Conservation (phyloP, 805 yeast species). For the Yamadazyma nakazawae region DNA sequence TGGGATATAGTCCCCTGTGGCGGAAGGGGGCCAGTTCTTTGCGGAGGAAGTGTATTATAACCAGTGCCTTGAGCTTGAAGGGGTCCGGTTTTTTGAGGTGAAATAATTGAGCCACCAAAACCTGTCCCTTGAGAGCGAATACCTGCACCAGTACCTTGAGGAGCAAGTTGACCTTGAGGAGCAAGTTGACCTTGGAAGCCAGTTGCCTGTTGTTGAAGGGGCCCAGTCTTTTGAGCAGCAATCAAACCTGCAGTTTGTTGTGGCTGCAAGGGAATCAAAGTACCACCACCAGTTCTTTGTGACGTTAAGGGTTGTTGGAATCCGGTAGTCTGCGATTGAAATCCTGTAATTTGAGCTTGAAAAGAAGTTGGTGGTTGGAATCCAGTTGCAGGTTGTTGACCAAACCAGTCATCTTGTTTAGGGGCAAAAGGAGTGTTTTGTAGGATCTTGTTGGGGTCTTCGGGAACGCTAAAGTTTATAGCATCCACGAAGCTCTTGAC, state of each 20-base stretch:
- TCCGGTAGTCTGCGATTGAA: conserved; percentile 21
- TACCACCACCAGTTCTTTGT: conserved; percentile 21
- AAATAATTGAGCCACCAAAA: conserved; percentile 15
- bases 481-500: conserved; percentile 88
- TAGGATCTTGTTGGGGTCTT: conserved; percentile 40
- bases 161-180: conserved; percentile 14
- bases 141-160: conserved; percentile 17
- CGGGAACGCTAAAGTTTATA: conserved; percentile 75
- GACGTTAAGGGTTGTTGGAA: conserved; percentile 25
- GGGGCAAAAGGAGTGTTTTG: conserved; percentile 45
- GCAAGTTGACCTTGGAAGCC: conserved; percentile 15
- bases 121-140: conserved; percentile 23
- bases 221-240: conserved; percentile 44
- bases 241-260: conserved; percentile 70
- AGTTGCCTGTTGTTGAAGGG: conserved; percentile 28
- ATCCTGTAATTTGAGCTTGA: conserved; percentile 40
- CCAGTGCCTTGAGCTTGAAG: conserved; percentile 7
- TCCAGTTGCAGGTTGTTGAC: conserved; percentile 28
- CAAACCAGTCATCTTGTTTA: conserved; percentile 24
- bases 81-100: conserved; percentile 19
- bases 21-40: conserved; percentile 11
- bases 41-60: conserved; percentile 9
- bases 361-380: conserved; percentile 38
- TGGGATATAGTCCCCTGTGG: conserved; percentile 18
- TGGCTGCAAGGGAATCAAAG: conserved; percentile 49